Conservation (phyloP, 2,329 filamentous ascomycete genomes). For the Cladosporium sp. region DNA sequence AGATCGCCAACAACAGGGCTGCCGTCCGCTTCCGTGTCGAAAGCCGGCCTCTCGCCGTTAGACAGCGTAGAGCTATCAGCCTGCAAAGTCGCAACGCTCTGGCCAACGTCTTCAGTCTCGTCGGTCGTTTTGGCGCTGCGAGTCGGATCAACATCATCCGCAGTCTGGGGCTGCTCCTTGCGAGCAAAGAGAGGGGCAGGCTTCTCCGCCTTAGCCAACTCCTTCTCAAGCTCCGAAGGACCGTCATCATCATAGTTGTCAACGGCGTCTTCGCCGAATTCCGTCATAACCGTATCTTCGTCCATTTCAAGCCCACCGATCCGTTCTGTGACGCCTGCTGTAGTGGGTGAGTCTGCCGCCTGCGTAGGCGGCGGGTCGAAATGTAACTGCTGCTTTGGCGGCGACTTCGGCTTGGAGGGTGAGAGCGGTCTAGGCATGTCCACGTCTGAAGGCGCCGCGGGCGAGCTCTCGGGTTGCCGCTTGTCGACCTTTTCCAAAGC, state of each 20-base stretch:
- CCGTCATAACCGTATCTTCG: slow-evolving; percentile 50
- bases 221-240: slow-evolving; percentile 28
- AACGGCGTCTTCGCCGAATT: slow-evolving; percentile 28
- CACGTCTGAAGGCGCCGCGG: slow-evolving; percentile 12
- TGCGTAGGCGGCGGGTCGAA: slow-evolving; percentile 27
- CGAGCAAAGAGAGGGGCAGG: slow-evolving; percentile 61
- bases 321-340: slow-evolving; percentile 50
- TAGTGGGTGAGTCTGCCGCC: slow-evolving; percentile 45
- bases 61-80: slow-evolving; percentile 17
- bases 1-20: slow-evolving; percentile 87
- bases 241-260: slow-evolving; percentile 28
- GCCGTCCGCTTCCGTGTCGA: slow-evolving; percentile 56
- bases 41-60: slow-evolving; percentile 33
- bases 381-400: slow-evolving; percentile 17
- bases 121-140: slow-evolving; percentile 15
- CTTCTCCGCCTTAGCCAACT: slow-evolving; percentile 47
- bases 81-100: slow-evolving; percentile 30
- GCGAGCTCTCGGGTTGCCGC: slow-evolving; percentile 16
- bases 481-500: slow-evolving; percentile 27
- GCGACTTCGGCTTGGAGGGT: slow-evolving; percentile 24
- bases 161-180: slow-evolving; percentile 15
- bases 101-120: slow-evolving; percentile 21
- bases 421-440: slow-evolving; percentile 28
- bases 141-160: slow-evolving; percentile 13
- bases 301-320: slow-evolving; percentile 56